A percentile compares a stretch with the other conserved stretches of the same genome.
phyloP scores from a whole-genome alignment of 2,329 filamentous ascomycete species.

The Fusarium caatingaense region DNA sequence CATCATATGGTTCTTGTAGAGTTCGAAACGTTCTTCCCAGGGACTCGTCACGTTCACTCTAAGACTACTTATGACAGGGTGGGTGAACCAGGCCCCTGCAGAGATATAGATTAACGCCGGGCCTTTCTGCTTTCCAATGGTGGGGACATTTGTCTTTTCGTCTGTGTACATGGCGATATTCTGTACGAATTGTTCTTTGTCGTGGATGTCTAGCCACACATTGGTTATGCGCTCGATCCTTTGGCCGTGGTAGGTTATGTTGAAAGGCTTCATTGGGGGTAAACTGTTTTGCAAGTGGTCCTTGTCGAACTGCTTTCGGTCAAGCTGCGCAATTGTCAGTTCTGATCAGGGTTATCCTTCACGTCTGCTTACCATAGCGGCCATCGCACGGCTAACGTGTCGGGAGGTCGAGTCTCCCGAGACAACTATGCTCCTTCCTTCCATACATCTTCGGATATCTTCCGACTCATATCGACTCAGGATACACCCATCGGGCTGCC shows the following conservation, averaged over 20 bases:
- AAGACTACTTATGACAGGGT: too few species aligned
- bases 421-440: constrained; percentile 63
- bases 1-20: not conserved
- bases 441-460: constrained; percentile 64
- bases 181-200: not conserved
- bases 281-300: not conserved
- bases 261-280: not conserved
- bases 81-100: not conserved
- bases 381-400: constrained; percentile 66
- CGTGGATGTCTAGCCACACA: not conserved
- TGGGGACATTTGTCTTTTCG: not conserved
- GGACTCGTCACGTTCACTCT: not conserved
- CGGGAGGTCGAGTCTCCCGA: constrained; percentile 69
- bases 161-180: not conserved
- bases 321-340: constrained; percentile 2
- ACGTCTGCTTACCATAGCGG: constrained; percentile 32
- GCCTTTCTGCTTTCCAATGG: not conserved
- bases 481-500: constrained; percentile 71
- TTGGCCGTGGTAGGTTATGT: constrained; percentile 14
- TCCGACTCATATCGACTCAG: constrained; percentile 64
- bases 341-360: accelerated
- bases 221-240: constrained; percentile 1
- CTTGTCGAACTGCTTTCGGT: not conserved
- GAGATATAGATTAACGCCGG: not conserved
- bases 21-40: not conserved